Evolutionary conservation across 2,329 filamentous ascomycete genomes (phyloP), one percentile per base, ranked within the genome.

Genomic region (Ophiostoma quercus): DNA sequence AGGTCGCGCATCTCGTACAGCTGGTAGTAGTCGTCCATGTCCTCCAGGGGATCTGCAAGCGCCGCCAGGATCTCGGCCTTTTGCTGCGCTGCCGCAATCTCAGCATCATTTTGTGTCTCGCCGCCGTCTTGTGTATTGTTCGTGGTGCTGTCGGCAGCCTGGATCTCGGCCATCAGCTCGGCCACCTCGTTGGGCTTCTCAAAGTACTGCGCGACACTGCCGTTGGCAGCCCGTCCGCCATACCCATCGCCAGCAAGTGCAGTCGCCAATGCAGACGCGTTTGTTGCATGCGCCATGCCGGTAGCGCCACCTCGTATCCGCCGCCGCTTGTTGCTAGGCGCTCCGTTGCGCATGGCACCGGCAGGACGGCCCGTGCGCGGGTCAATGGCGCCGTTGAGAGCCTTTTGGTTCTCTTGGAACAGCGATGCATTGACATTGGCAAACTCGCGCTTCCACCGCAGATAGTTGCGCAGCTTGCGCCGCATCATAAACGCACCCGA

Each of bases 1-100:
- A 98, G 82, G 74, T 97, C 92, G 74, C 92, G 87, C 88, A 96
- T 95, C 69, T 96, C 92, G 78, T 94, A 97, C 41, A 98, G 84
- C 78, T 95, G 87, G 77, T 94, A 98, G 80, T 90, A 95, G 74
- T 94, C 90, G 73, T 97, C 94, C 90, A 95, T 94, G 76, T 96
- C 87, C 66, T 96, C 91, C 8, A 97, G 83, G 0, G 92, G 90
- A 78, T 98, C 95, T 5, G 87, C 82, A 1, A 79, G 67, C 22
- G 71, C 70, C 3, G 78, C 79, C 14, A 88, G 83, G 32, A 96
- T 84, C 71, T 94, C 91, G 2, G 88, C 85, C 77, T 94, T 96
- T 74, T 93, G 88, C 60, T 86, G 71, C 2, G 72, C 72, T 1
- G 73, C 73, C 1, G 73, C 72, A 8, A 68, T 57, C n/a, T 71